phyloP scores from a whole-genome alignment of 345 rosid genomes.

The Lenwebbia sp. region DNA sequence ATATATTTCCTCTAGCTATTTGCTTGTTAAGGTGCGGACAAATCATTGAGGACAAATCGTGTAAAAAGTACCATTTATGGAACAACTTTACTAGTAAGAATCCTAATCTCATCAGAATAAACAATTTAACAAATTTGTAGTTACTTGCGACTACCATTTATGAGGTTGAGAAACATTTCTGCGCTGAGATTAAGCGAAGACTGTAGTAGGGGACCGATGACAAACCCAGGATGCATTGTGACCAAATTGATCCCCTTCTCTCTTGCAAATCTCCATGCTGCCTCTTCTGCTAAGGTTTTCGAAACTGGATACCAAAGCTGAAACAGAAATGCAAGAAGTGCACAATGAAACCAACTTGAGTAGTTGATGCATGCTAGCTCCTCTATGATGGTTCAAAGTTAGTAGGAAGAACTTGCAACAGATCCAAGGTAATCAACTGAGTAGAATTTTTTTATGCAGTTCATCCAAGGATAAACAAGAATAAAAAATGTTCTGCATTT shows the following conservation, averaged over 20 bases:
- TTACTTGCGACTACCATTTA: background rate
- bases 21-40: background rate
- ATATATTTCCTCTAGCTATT: background rate
- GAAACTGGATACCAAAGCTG: slow-evolving; percentile 7
- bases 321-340: background rate
- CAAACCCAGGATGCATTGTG: slow-evolving; percentile 1
- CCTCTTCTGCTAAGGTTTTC: slow-evolving; percentile 4
- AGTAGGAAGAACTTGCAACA: background rate
- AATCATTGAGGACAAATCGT: background rate
- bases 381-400: background rate
- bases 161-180: slow-evolving; percentile 5
- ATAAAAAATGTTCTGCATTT: background rate
- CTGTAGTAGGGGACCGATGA: slow-evolving; percentile 1
- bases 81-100: background rate
- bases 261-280: background rate
- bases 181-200: background rate
- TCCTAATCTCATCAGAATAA: background rate
- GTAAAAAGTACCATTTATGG: background rate
- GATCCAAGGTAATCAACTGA: background rate
- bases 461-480: background rate
- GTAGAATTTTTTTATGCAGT: background rate
- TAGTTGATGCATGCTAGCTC: background rate
- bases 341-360: background rate
- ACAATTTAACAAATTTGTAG: background rate
- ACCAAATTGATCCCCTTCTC: slow-evolving; percentile 5